Percentiles rank a stretch among this genome's conserved stretches.
phyloP scores from a whole-genome alignment of 768 basidiomycete species.

The Tricholoma flavovirens region DNA sequence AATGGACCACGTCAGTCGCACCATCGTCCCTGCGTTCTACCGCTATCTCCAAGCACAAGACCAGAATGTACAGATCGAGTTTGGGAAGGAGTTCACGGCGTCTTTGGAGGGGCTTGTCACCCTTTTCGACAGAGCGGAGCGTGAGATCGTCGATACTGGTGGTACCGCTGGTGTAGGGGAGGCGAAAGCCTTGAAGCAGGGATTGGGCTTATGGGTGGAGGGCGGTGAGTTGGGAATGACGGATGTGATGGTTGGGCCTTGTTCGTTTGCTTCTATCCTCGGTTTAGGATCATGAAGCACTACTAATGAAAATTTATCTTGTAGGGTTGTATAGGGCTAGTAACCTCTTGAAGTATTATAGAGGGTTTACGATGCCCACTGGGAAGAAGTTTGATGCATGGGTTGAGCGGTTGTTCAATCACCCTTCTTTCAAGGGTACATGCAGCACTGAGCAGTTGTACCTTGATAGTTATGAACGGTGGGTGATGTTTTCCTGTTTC shows the following conservation, averaged over 20 bases:
- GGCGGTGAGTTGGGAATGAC: constrained; percentile 52
- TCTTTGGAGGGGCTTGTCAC: constrained; percentile 46
- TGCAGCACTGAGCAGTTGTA: constrained; percentile 66
- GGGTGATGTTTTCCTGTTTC: background rate
- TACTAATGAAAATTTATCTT: background rate
- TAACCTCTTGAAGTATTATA: constrained; percentile 60
- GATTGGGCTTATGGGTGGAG: constrained; percentile 57
- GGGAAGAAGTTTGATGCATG: constrained; percentile 47
- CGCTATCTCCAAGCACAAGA: constrained; percentile 71
- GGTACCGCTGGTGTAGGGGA: constrained; percentile 38
- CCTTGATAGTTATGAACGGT: constrained; percentile 69
- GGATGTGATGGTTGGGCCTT: constrained; percentile 68
- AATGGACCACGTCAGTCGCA: constrained; percentile 60
- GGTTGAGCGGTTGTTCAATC: constrained; percentile 46
- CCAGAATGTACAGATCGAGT: constrained; percentile 40
- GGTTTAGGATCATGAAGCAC: background rate
- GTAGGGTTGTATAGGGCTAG: constrained; percentile 67
- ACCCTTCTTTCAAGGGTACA: constrained; percentile 61
- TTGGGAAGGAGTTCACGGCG: constrained; percentile 47
- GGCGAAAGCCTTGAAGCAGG: constrained; percentile 27
- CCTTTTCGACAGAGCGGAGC: constrained; percentile 53
- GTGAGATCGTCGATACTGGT: constrained; percentile 33
- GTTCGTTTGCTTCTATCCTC: constrained; percentile 31
- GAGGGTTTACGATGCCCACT: constrained; percentile 54
- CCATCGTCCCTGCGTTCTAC: constrained; percentile 66